Percentiles rank a stretch among this genome's conserved stretches.
phyloP scores from a whole-genome alignment of 2,329 filamentous ascomycete genomes.

The Elsinoe perseae region DNA sequence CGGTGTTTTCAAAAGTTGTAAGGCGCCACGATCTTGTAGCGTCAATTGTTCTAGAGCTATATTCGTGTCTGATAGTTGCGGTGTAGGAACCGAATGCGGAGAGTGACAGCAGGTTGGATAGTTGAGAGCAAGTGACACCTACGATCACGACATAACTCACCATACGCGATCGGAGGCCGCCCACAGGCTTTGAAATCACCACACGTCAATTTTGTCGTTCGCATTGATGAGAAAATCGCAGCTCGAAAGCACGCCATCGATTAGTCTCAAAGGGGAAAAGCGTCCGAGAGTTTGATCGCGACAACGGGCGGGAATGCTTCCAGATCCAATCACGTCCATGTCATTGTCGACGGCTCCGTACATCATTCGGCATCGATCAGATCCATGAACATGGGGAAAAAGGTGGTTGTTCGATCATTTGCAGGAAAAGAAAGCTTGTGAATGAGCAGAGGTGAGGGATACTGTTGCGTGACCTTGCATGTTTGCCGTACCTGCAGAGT shows the following conservation, averaged over 20 bases:
- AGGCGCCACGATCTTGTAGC: background rate
- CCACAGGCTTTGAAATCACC: constrained; percentile 19
- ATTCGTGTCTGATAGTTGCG: constrained; percentile 4
- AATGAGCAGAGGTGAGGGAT: background rate
- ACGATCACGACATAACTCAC: constrained; percentile 16
- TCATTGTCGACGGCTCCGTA: background rate
- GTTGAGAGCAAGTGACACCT: constrained; percentile 5
- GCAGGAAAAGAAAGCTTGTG: background rate
- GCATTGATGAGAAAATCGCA: background rate
- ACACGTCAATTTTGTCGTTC: constrained; percentile 13
- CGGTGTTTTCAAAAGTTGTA: background rate
- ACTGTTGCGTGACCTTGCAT: background rate
- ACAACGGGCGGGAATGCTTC: background rate
- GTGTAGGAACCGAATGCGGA: constrained; percentile 15
- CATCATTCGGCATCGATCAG: background rate
- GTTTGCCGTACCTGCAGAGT: background rate
- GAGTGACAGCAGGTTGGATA: constrained; percentile 3
- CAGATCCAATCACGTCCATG: constrained; percentile 5
- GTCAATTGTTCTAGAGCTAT: background rate
- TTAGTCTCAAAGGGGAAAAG: background rate
- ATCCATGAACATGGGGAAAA: background rate
- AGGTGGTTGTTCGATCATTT: background rate
- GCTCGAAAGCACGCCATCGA: constrained; percentile 10
- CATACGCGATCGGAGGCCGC: constrained; percentile 16
- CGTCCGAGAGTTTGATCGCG: background rate